These are phyloP conservation scores for Trichoderma virens DNA, from an alignment of 495 filamentous ascomycete species.

Conservation along the genomic window DNA sequence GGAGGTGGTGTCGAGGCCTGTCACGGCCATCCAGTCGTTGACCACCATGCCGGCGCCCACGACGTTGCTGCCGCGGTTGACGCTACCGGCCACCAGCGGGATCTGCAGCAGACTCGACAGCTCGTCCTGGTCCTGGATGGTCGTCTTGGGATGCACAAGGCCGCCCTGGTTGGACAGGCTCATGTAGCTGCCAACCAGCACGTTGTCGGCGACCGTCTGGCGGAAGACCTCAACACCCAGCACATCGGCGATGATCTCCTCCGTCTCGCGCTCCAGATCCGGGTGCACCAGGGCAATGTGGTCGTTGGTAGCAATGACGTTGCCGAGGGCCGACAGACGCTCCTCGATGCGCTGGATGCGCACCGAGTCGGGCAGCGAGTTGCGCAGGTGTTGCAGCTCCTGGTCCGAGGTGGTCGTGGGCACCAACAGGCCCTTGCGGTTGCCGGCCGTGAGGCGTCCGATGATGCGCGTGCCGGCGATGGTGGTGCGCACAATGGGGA, in stretches of 20 bases:
- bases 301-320: conserved; percentile 94
- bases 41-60: conserved; percentile 98
- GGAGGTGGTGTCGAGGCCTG: conserved; percentile 89
- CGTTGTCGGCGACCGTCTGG: conserved; percentile 94
- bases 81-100: conserved; percentile 84
- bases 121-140: conserved; percentile 95
- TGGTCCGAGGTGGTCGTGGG: conserved; percentile 95
- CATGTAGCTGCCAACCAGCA: conserved; percentile 94
- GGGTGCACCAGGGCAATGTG: conserved; percentile 94
- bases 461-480: conserved; percentile 95
- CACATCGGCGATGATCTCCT: conserved; percentile 93
- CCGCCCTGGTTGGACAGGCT: conserved; percentile 91
- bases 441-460: conserved; percentile 89
- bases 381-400: conserved; percentile 93
- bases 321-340: conserved; percentile 88
- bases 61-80: conserved; percentile 89
- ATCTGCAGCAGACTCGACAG: conserved; percentile 90
- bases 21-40: conserved; percentile 99
- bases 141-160: conserved; percentile 94
- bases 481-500: conserved; percentile 95
- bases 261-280: conserved; percentile 93
- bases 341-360: conserved; percentile 95
- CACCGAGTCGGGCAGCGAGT: conserved; percentile 81
- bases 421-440: conserved; percentile 92
- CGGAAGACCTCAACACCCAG: conserved; percentile 97